Percentiles rank a stretch among this genome's conserved stretches.
phyloP scores from a whole-genome alignment of 805 yeast species.

The Zygoascus tannicola region DNA sequence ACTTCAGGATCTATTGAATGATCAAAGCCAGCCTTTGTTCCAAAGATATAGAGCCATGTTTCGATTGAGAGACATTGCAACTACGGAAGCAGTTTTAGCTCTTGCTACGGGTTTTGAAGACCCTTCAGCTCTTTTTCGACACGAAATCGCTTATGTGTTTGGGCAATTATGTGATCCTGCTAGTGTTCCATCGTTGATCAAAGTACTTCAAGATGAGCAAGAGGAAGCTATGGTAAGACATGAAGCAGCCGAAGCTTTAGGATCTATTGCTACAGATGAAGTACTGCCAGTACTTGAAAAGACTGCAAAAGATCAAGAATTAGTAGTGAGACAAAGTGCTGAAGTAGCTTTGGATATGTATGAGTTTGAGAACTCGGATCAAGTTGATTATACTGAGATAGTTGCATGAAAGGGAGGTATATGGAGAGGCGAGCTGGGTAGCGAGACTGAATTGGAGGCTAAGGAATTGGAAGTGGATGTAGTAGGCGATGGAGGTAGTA shows the following conservation, averaged over 20 bases:
- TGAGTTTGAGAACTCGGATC: constrained; percentile 82
- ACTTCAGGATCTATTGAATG: constrained; percentile 60
- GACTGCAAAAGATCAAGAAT: constrained; percentile 71
- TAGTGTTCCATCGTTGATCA: constrained; percentile 77
- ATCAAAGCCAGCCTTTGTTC: constrained; percentile 69
- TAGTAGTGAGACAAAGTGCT: constrained; percentile 93
- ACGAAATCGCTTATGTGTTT: constrained; percentile 95
- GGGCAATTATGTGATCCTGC: constrained; percentile 95
- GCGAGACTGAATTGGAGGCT: too few species aligned
- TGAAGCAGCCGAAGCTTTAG: constrained; percentile 98
- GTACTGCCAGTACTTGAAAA: constrained; percentile 79
- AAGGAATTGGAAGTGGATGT: constrained; percentile 97
- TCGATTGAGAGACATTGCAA: constrained; percentile 88
- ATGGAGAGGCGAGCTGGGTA: too few species aligned
- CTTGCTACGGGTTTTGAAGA: constrained; percentile 85
- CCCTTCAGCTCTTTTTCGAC: constrained; percentile 88
- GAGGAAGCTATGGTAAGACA: constrained; percentile 99
- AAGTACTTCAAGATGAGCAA: constrained; percentile 61
- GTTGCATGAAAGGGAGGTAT: constrained; percentile 10
- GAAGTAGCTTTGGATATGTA: constrained; percentile 97
- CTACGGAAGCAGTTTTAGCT: constrained; percentile 87
- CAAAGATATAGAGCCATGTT: constrained; percentile 98
- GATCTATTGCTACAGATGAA: constrained; percentile 93
- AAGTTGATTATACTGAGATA: constrained; percentile 60
- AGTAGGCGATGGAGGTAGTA: constrained; percentile 86